Evolutionary conservation across 164 flowering plant genomes (phyloP).

Genomic region (Piper betle): DNA sequence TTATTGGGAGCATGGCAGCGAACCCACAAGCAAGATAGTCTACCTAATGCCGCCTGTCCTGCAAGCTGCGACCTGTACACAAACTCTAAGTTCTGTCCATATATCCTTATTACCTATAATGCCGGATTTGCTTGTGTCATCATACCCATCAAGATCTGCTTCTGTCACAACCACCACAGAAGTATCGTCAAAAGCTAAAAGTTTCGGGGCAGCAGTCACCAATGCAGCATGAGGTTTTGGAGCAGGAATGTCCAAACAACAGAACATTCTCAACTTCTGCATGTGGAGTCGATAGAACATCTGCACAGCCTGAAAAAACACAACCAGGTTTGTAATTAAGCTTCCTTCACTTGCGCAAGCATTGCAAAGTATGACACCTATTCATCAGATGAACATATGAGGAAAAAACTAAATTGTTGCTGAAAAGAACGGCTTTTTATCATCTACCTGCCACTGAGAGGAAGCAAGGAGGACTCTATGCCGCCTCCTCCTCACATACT

Average conservation of each 20-base stretch:
- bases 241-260: constrained; percentile 9
- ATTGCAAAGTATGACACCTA: no score
- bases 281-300: constrained; percentile 37
- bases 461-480: constrained; percentile 82
- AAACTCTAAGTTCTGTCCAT: constrained; percentile 46
- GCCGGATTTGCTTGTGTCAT: constrained; percentile 16
- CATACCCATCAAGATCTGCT: constrained; percentile 72
- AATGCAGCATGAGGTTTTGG: not conserved
- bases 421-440: no score
- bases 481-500: constrained; percentile 52
- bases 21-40: constrained; percentile 60
- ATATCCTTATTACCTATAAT: constrained; percentile 28
- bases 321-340: no score
- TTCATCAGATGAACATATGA: no score
- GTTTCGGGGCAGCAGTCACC: not conserved
- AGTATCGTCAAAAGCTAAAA: constrained; percentile 31
- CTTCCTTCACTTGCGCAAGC: no score
- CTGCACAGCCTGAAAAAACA: constrained; percentile 49
- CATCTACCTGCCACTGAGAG: constrained; percentile 70
- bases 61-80: constrained; percentile 50
- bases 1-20: constrained; percentile 25
- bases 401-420: no score
- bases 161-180: constrained; percentile 64
- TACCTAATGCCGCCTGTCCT: constrained; percentile 50
- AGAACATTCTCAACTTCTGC: constrained; percentile 11